Conservation (phyloP, 2,329 filamentous ascomycete species). For the Pseudonectria buxi region DNA sequence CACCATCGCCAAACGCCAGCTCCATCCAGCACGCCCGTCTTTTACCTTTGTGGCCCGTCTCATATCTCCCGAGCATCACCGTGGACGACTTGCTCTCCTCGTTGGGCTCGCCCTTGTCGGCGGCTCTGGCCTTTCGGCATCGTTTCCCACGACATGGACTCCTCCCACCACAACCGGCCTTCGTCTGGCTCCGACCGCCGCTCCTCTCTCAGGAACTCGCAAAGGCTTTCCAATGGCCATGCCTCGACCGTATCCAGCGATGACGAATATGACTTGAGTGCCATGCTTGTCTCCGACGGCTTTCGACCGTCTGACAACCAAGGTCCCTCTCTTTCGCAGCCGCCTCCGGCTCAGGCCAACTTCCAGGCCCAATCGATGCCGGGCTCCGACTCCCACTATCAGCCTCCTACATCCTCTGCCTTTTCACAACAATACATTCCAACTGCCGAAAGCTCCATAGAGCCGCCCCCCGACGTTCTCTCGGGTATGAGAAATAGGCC, state of each 20-base stretch:
- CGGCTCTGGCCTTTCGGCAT: slow-evolving; percentile 19
- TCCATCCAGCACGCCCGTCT: too few relatives aligned
- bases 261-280: slow-evolving; percentile 43
- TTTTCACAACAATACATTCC: slow-evolving; percentile 2
- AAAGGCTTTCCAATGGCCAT: slow-evolving; percentile 27
- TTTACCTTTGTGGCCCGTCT: too few relatives aligned
- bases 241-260: slow-evolving; percentile 23
- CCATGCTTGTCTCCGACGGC: slow-evolving; percentile 46
- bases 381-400: slow-evolving; percentile 1
- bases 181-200: slow-evolving; percentile 32
- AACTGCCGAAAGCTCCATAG: too few relatives aligned
- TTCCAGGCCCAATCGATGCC: slow-evolving; percentile 11
- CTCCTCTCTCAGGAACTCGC: slow-evolving; percentile 36
- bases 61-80: too few relatives aligned
- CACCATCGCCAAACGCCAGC: too few relatives aligned
- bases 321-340: slow-evolving; percentile 17
- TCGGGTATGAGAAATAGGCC: slow-evolving; percentile 31
- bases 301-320: slow-evolving; percentile 36
- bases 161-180: slow-evolving; percentile 29
- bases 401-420: slow-evolving; percentile 10
- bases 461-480: slow-evolving; percentile 14
- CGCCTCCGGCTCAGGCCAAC: slow-evolving; percentile 13
- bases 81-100: slow-evolving; percentile 7
- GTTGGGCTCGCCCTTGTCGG: slow-evolving; percentile 19
- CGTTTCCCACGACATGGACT: slow-evolving; percentile 31